Conservation (phyloP, 2,329 filamentous ascomycete species). For the Colletotrichum lindemuthianum region DNA sequence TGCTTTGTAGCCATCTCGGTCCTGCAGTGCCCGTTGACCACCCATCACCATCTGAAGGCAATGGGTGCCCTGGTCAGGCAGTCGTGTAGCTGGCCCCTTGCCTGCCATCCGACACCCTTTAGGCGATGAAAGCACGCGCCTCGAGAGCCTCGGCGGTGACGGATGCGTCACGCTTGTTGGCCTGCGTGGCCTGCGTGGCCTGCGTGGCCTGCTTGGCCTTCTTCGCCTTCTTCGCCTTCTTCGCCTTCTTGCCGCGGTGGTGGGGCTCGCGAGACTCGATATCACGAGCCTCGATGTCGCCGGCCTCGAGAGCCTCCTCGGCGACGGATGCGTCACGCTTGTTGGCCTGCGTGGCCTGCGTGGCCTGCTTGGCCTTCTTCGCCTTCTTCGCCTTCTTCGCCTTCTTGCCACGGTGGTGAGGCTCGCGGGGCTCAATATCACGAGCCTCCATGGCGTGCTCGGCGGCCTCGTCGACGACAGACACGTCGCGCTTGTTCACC, state of each 20-base stretch:
- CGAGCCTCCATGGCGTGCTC: constrained; percentile 36
- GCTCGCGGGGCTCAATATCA: constrained; percentile 12
- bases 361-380: constrained; percentile 36
- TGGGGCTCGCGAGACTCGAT: constrained; percentile 38
- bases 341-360: background rate
- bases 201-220: background rate
- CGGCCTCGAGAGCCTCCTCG: constrained; percentile 11
- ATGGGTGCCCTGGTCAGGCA: constrained; percentile 15
- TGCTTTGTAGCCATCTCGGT: constrained; percentile 11
- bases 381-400: constrained; percentile 20
- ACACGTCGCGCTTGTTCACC: constrained; percentile 21
- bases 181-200: background rate
- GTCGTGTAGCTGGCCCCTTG: constrained; percentile 12
- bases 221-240: constrained; percentile 21
- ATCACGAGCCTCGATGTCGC: constrained; percentile 32
- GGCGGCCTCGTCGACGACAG: constrained; percentile 9
- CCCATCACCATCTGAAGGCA: constrained; percentile 3
- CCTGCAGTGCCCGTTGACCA: constrained; percentile 5
- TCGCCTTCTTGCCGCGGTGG: constrained; percentile 33
- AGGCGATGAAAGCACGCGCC: constrained; percentile 23
- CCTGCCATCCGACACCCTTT: constrained; percentile 21
- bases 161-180: too few relatives aligned
- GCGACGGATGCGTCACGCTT: constrained; percentile 7
- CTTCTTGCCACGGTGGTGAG: constrained; percentile 35
- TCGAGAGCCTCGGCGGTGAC: constrained; percentile 19